Evolutionary conservation across 345 rosid species (phyloP).

Genomic region (Adansonia digitata): DNA sequence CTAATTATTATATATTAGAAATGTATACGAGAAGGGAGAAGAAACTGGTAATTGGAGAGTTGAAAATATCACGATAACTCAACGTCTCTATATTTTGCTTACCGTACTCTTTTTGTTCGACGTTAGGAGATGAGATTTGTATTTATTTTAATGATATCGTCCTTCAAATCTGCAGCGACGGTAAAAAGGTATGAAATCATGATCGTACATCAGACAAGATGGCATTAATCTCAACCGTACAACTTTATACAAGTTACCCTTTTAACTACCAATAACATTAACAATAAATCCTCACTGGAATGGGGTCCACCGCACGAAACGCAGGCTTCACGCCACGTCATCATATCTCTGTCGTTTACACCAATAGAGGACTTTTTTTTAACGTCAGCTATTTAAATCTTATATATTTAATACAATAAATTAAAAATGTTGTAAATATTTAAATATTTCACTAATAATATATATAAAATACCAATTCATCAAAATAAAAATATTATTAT

Average conservation of each 20-base stretch:
- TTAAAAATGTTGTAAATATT: too few species aligned
- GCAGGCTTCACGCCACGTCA: conserved; percentile 38
- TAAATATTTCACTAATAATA: too few species aligned
- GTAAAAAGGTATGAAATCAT: not conserved
- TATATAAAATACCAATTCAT: too few species aligned
- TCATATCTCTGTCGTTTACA: conserved; percentile 53
- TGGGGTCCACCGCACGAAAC: conserved; percentile 62
- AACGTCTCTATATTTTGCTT: not conserved
- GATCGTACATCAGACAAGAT: conserved; percentile 14
- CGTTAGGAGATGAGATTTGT: not conserved
- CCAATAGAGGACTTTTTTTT: too few species aligned
- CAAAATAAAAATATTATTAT: too few species aligned
- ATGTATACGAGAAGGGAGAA: not conserved
- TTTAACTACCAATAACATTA: too few species aligned
- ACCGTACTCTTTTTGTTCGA: not conserved
- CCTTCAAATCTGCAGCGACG: not conserved
- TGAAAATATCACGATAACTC: conserved; percentile 14
- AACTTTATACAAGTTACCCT: too few species aligned
- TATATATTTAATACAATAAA: too few species aligned
- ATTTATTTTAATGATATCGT: not conserved
- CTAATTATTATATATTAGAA: too few species aligned
- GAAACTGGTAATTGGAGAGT: not conserved
- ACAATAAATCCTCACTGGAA: not conserved
- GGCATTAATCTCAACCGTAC: not conserved
- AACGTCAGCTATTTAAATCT: too few species aligned